phyloP scores from a whole-genome alignment of 495 filamentous ascomycete genomes.

The Aspergillus heteromorphus region DNA sequence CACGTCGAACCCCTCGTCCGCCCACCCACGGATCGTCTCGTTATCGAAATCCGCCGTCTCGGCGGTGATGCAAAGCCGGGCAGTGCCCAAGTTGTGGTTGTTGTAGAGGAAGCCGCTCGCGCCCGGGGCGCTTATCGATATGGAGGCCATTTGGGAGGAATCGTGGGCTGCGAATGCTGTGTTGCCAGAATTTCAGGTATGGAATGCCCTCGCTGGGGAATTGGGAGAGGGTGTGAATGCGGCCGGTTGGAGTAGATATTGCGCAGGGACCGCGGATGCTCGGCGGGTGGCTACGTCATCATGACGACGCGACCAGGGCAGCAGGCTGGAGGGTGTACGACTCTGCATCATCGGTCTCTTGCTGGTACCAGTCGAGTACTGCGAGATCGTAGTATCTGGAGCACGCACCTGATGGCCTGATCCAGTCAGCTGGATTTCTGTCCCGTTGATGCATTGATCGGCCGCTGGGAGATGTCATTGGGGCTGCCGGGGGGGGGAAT shows the following conservation, averaged over 20 bases:
- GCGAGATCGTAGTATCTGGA: too few species aligned
- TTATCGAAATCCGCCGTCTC: slow-evolving; percentile 58
- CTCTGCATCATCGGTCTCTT: too few species aligned
- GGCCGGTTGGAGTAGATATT: background rate
- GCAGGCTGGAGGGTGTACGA: too few species aligned
- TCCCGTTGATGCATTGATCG: too few species aligned
- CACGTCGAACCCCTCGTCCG: slow-evolving; percentile 62
- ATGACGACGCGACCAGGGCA: background rate
- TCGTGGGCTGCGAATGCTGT: background rate
- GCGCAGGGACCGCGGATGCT: background rate
- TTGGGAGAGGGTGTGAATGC: background rate
- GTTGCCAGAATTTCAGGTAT: background rate
- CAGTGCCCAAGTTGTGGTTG: slow-evolving; percentile 36
- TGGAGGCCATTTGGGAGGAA: slow-evolving; percentile 25
- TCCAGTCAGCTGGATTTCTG: too few species aligned
- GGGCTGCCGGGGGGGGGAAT: too few species aligned
- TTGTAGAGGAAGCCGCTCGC: slow-evolving; percentile 37
- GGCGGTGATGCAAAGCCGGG: slow-evolving; percentile 58
- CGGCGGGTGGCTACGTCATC: background rate
- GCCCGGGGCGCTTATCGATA: slow-evolving; percentile 37
- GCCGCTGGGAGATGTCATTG: too few species aligned
- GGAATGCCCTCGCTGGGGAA: background rate
- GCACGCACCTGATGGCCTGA: too few species aligned
- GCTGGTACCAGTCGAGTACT: too few species aligned
- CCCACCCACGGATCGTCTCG: slow-evolving; percentile 52